Evolutionary conservation across 176 grass and related monocot genomes (phyloP), one percentile per base, ranked within the genome.

Genomic region (Phyllostachys edulis): DNA sequence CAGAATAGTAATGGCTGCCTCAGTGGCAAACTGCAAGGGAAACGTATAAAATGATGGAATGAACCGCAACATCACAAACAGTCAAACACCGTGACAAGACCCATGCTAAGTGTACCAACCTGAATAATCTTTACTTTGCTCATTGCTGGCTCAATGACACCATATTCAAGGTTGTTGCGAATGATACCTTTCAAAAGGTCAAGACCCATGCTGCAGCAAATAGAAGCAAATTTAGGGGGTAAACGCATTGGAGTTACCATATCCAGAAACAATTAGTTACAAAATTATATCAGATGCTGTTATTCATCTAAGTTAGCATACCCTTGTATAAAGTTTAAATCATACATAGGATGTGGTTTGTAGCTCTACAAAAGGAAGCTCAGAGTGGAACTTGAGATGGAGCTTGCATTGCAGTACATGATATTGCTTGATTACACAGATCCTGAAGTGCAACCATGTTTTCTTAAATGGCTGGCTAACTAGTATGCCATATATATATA

Each of bases 51-150:
- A 64, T 37, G 66, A 45, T 15, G 18, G 0, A 3, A 76, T 20
- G 7, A 50, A 62, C 14, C 17, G 7, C 5, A 13, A 86, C 13
- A 34, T 64, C 62, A 64, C 27, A 63, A 45, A 21, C 32, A 21
- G 56, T 60, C 2, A 32, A 76, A 63, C 23, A 44, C 10, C 12
- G 7, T 45, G n/a, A 45, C 14, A 3, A 14, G 32, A 44, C 44
- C 21, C 45, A 39, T 16, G 10, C 20, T 46, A 57, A 72, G 64
- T 26, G 39, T 0, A 26, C 75, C 16, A 8, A 90, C 84, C 84
- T 90, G 89, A 67, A 97, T 89, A 81, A 95, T 98, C 83, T 98
- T 98, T 24, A 98, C 92, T 95, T 98, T 98, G 83, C 91, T 95
- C 93, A 98, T 98, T 50, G 96, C 85, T 54, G 96, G 93, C 73